Evolutionary conservation across 2,329 filamentous ascomycete genomes (phyloP).

Genomic region (Cyanodermella asteris): DNA sequence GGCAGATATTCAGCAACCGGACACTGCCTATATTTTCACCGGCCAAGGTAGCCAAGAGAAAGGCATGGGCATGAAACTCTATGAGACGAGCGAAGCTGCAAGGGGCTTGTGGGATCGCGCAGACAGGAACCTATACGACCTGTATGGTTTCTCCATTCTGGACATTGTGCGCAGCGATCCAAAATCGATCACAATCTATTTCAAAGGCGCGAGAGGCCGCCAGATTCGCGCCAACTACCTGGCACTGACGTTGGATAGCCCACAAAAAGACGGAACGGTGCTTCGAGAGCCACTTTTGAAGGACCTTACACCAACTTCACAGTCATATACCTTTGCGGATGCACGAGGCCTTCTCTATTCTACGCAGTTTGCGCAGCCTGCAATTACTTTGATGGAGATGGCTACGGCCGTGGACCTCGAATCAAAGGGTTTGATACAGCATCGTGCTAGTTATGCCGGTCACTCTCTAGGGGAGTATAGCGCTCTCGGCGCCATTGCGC

Average conservation of each 20-base stretch:
- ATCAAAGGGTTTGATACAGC: constrained; percentile 11
- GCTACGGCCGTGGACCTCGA: constrained; percentile 12
- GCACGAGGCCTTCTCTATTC: constrained; percentile 13
- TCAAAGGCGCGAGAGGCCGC: constrained; percentile 15
- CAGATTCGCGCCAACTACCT: constrained; percentile 15
- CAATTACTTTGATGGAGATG: constrained; percentile 13
- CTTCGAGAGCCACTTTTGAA: constrained; percentile 3
- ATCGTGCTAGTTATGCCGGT: constrained; percentile 9
- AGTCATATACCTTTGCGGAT: constrained; percentile 12
- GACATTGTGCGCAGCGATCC: constrained; percentile 19
- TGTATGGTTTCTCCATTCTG: constrained; percentile 14
- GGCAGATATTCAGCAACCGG: constrained; percentile 12
- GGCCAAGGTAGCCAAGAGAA: constrained; percentile 20
- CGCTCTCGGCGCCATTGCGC: constrained; percentile 11
- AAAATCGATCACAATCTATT: constrained; percentile 16
- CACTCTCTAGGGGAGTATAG: constrained; percentile 16
- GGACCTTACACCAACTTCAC: constrained; percentile 9
- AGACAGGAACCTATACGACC: constrained; percentile 14
- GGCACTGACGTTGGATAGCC: constrained; percentile 5
- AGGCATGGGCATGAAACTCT: constrained; percentile 24
- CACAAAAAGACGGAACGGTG: not conserved
- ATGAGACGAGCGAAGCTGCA: constrained; percentile 13
- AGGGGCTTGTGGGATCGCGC: constrained; percentile 16
- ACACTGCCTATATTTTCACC: constrained; percentile 18
- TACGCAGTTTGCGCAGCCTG: constrained; percentile 17